Evolutionary conservation across 2,329 filamentous ascomycete species (phyloP).

Genomic region (Paraphoma sp.): DNA sequence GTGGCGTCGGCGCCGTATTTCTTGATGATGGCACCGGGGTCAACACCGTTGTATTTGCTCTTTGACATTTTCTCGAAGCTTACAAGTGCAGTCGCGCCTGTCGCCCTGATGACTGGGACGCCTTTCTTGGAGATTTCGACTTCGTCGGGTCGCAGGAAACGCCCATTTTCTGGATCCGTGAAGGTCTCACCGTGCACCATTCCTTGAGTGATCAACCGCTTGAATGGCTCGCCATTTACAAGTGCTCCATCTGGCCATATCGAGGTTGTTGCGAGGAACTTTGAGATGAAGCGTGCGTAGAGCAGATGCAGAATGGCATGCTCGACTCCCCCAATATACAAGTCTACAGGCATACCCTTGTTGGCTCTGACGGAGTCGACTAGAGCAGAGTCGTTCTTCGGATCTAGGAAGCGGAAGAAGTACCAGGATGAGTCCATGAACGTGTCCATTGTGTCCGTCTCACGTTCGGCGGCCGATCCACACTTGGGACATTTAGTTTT

Average conservation of each 20-base stretch:
- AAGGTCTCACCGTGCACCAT: constrained; percentile 93
- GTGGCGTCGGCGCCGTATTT: constrained; percentile 84
- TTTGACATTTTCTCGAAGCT: constrained; percentile 95
- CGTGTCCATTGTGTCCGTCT: constrained; percentile 96
- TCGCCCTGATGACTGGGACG: constrained; percentile 67
- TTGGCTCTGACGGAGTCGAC: constrained; percentile 68
- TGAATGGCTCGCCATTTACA: constrained; percentile 74
- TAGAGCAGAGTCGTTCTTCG: constrained; percentile 66
- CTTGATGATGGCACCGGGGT: constrained; percentile 74
- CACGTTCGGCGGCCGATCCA: constrained; percentile 71
- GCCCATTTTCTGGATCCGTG: constrained; percentile 74
- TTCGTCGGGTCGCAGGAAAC: constrained; percentile 78
- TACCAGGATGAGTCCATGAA: constrained; percentile 98
- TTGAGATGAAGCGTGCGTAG: constrained; percentile 89
- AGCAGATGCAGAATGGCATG: constrained; percentile 90
- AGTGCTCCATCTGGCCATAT: constrained; percentile 49
- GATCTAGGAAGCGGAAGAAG: constrained; percentile 79
- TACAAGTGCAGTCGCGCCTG: constrained; percentile 64
- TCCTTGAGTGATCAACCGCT: constrained; percentile 81
- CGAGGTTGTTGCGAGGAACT: constrained; percentile 71
- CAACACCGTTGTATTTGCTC: constrained; percentile 90
- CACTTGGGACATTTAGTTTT: constrained; percentile 80
- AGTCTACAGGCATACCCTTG: constrained; percentile 73
- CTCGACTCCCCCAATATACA: constrained; percentile 90
- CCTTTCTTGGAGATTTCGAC: constrained; percentile 67